Evolutionary conservation across 208 protist species (phyloP).

Genomic region (Herpetomonas tarakana): DNA sequence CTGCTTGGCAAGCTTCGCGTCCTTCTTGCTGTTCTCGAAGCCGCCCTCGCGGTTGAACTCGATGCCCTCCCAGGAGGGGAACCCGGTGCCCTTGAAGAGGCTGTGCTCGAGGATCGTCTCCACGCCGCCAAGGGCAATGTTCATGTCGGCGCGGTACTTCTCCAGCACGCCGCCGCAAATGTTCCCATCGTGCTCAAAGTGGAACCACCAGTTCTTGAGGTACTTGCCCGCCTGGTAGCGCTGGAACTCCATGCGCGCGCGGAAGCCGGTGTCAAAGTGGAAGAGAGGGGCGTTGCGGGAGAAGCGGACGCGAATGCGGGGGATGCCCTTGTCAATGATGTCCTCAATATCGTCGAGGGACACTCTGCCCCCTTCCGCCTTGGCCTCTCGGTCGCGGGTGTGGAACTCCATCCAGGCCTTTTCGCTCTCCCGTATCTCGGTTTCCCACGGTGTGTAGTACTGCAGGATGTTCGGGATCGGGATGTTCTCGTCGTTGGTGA

Average conservation of each 20-base stretch:
- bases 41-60: conserved; percentile 99
- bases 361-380: conserved; percentile 95
- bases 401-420: conserved; percentile 99
- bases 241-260: conserved; percentile 99
- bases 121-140: conserved; percentile 99
- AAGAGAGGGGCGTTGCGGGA: conserved; percentile 99
- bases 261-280: conserved; percentile 99
- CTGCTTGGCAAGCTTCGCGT: conserved; percentile 99
- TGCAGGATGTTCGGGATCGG: conserved; percentile 99
- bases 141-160: conserved; percentile 99
- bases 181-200: conserved; percentile 99
- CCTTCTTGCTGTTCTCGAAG: conserved; percentile 99
- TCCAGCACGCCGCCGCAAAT: conserved; percentile 99
- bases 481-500: conserved; percentile 98
- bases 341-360: conserved; percentile 99
- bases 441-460: conserved; percentile 99
- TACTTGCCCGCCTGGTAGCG: conserved; percentile 97
- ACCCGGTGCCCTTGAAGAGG: conserved; percentile 99
- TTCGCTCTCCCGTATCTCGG: conserved; percentile 99
- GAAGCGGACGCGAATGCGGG: conserved; percentile 99
- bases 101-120: conserved; percentile 99
- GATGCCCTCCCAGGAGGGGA: conserved; percentile 99
- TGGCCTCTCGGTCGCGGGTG: conserved; percentile 97
- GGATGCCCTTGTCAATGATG: conserved; percentile 99
- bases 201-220: conserved; percentile 99